Evolutionary conservation across 768 basidiomycete genomes (phyloP).

Genomic region (Austroboletus eburneus): DNA sequence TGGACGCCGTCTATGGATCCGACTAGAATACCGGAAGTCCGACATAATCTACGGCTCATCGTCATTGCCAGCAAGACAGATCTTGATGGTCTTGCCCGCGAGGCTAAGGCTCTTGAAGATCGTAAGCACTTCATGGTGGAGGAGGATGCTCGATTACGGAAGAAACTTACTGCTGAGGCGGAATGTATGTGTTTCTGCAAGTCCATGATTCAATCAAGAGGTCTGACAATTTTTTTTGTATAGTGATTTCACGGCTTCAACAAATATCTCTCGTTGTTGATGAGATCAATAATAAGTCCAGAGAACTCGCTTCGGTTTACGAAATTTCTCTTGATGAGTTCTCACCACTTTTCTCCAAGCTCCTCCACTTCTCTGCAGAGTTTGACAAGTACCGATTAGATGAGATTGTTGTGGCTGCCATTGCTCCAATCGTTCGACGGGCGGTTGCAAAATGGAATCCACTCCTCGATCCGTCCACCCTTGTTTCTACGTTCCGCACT

Average conservation of each 20-base stretch:
- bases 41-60: constrained; percentile 91
- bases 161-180: constrained; percentile 72
- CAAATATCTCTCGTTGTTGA: constrained; percentile 72
- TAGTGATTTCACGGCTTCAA: constrained; percentile 77
- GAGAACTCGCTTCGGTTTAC: constrained; percentile 59
- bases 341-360: constrained; percentile 63
- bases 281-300: constrained; percentile 62
- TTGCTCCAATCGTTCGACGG: constrained; percentile 73
- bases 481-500: constrained; percentile 59
- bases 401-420: constrained; percentile 90
- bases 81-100: constrained; percentile 83
- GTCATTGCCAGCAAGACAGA: constrained; percentile 78
- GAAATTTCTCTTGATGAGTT: constrained; percentile 74
- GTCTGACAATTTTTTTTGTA: background rate
- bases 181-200: constrained; percentile 47
- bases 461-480: constrained; percentile 64
- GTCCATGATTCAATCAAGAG: constrained; percentile 1
- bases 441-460: constrained; percentile 81
- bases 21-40: constrained; percentile 91
- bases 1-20: constrained; percentile 89
- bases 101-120: constrained; percentile 81
- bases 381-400: constrained; percentile 79
- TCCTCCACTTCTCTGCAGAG: constrained; percentile 72
- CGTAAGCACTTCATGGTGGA: constrained; percentile 65
- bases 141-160: constrained; percentile 69